Base-by-base conservation (phyloP, 2,329 filamentous ascomycete genomes). In the Ilyonectria robusta region DNA sequence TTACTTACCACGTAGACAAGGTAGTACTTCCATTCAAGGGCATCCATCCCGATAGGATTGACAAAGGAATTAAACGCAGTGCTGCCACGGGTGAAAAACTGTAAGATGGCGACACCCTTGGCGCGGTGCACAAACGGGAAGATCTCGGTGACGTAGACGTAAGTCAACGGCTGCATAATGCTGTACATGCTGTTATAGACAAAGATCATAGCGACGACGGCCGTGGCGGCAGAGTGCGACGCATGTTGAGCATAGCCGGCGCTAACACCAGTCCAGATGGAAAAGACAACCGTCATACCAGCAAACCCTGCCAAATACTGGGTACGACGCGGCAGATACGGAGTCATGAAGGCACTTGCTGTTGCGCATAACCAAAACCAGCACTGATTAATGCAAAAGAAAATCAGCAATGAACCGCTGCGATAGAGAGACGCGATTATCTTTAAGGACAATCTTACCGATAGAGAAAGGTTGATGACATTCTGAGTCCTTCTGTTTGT, bases 1-100 rank as follows among this genome's bases (percentile, higher is more conserved):
- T 8, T 33, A 29, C 51, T 35, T n/a, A 54, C 51, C 17, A 54
- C 51, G 13, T 54, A 54, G 29, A 54, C 51, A 7, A 54, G 15
- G 51, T 54, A 54, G 51, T 21, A 54, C 26, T 54, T 54, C 51
- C 51, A 54, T 7, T 37, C 51, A 19, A 54, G 29, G 29, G 51
- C 29, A 54, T 33, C 51, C 51, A 54, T 33, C 3, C 51, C 51
- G 10, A 54, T 54, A 21, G 51, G 51, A 17, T 54, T 54, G 13
- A 54, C 51, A 21, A 54, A 54, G n/a, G 51, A 11, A 15, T 54
- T 54, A 23, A 54, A 33, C 29, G 33, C 29, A n/a, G 51, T 23
- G 51, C 51, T 54, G 51, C 51, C 51, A 7, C 33, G 29, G 29
- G 29, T 37, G 19, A 54, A 54, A 4, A 54, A 54, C 35, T 40